Evolutionary conservation across 2,329 filamentous ascomycete species (phyloP), one percentile per base, ranked within the genome.

Genomic region (Colletotrichum sojae): DNA sequence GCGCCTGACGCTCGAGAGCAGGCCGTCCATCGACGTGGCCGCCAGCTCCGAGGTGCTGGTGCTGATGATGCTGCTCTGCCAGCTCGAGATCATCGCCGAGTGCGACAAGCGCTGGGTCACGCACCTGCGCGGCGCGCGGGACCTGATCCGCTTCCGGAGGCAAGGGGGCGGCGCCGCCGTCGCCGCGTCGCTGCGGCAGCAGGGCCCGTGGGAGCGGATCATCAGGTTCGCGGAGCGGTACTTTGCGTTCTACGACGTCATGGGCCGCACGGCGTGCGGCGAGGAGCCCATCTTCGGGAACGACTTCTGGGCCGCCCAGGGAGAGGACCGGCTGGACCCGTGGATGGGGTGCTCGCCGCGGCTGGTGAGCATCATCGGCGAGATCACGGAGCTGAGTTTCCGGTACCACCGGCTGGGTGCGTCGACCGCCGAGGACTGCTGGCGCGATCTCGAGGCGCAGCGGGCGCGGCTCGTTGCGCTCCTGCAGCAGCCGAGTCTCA

Each of bases 191-290:
- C 49, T 49, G 2, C 55, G 31, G 31, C 48, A 66, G 55, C 66
- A 69, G 55, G 51, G 55, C 27, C 66, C 66, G 1, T 77, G 74
- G 6, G 73, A 75, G 5, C 53, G 40, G 6, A 71, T 71, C 36
- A 67, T 64, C 3, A 51, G 48, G 18, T 72, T 72, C 63, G 78
- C 80, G 3, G 82, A 84, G 71, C 77, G 78, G 6, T 84, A 83
- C 67, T 84, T 84, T 64, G 82, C 82, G 16, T 84, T 83, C 48
- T 82, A 83, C 64, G 82, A 84, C 69, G 81, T 84, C 52, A 83
- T 83, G 75, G 82, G 82, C 9, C 79, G 82, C 10, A 84, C 82
- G 0, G 82, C 82, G 2, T 84, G 82, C 70, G 82, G 80, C 9
- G 79, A 83, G 49, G 78, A 79, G 53, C 78, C 81, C 0, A 73